These are phyloP conservation scores for Pythium grandisporangium DNA, from an alignment of 352 stramenopile genomes.

Conservation along the genomic window DNA sequence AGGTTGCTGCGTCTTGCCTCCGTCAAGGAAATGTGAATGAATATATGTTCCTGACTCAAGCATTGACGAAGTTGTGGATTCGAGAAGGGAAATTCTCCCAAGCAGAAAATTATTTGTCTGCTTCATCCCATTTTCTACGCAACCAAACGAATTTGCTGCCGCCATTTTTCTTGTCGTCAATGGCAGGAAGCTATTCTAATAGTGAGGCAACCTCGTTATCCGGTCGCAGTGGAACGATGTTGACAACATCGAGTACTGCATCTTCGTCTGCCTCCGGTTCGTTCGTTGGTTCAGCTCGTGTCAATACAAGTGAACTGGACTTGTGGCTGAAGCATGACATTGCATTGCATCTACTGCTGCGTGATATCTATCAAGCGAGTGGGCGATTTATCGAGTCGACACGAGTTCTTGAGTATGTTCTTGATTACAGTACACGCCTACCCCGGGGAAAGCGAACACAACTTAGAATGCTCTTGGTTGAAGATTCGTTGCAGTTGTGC, in stretches of 20 bases:
- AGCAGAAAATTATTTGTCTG: constrained; percentile 56
- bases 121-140: constrained; percentile 54
- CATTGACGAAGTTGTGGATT: constrained; percentile 73
- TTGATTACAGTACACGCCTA: constrained; percentile 62
- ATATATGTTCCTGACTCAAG: constrained; percentile 77
- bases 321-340: constrained; percentile 78
- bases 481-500: constrained; percentile 66
- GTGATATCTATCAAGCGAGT: constrained; percentile 70
- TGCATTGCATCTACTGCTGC: constrained; percentile 70
- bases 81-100: constrained; percentile 66
- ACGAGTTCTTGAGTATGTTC: constrained; percentile 64
- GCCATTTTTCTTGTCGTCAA: constrained; percentile 45
- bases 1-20: constrained; percentile 56
- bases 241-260: constrained; percentile 59
- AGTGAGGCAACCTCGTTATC: constrained; percentile 32
- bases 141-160: constrained; percentile 61
- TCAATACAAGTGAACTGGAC: constrained; percentile 68
- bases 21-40: constrained; percentile 78
- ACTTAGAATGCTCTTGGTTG: constrained; percentile 66
- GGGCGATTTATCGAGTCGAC: constrained; percentile 73
- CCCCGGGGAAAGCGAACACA: constrained; percentile 74
- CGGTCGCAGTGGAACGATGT: constrained; percentile 53
- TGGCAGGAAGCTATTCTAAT: constrained; percentile 38
- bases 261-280: constrained; percentile 54
- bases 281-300: constrained; percentile 38